Evolutionary conservation across 768 basidiomycete species (phyloP).

Genomic region (Pulveroboletus ravenelii): DNA sequence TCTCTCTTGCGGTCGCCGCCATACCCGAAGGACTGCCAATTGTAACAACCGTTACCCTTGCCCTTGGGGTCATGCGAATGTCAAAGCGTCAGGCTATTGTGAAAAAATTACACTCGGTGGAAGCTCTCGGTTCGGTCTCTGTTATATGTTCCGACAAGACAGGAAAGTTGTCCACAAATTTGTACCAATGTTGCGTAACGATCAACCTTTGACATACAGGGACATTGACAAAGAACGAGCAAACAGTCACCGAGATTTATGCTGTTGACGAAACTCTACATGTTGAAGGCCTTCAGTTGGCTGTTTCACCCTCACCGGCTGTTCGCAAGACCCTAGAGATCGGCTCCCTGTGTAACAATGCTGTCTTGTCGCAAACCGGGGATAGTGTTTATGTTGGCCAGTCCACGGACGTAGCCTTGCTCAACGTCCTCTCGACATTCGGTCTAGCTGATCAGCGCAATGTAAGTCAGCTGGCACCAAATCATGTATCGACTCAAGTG

Average conservation of each 20-base stretch:
- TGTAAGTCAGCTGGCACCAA: constrained; percentile 39
- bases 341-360: constrained; percentile 89
- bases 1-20: constrained; percentile 96
- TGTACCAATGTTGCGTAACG: background rate
- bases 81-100: constrained; percentile 93
- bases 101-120: constrained; percentile 94
- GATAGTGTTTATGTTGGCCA: constrained; percentile 78
- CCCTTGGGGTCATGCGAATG: constrained; percentile 92
- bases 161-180: constrained; percentile 39
- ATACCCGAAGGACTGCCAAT: constrained; percentile 97
- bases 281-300: constrained; percentile 47
- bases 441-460: constrained; percentile 63
- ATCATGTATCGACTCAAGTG: constrained; percentile 3
- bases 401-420: constrained; percentile 87
- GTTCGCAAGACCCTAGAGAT: constrained; percentile 73
- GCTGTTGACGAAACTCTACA: constrained; percentile 76
- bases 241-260: constrained; percentile 88
- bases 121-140: constrained; percentile 90
- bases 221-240: constrained; percentile 93
- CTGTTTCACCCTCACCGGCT: constrained; percentile 54
- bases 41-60: constrained; percentile 95
- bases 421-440: constrained; percentile 72
- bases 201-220: constrained; percentile 37
- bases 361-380: constrained; percentile 57
- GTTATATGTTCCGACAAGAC: constrained; percentile 99